Evolutionary conservation across 2,329 filamentous ascomycete species (phyloP).

Genomic region (Fusarium bactridioides): DNA sequence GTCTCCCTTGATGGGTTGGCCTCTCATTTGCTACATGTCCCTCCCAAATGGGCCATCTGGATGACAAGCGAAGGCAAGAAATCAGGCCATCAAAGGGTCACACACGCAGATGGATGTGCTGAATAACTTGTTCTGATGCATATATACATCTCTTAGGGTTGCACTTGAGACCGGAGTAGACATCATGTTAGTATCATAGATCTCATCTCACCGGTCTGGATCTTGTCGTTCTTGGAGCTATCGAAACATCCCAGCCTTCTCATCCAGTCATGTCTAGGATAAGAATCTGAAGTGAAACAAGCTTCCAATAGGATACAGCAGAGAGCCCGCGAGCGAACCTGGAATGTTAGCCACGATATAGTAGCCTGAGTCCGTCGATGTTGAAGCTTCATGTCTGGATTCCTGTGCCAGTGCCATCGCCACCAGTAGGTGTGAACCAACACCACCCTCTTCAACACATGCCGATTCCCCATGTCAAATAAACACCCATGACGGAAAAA

Average conservation of each 20-base stretch:
- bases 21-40: constrained; percentile 10
- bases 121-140: constrained; percentile 23
- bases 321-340: neutral
- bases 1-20: neutral
- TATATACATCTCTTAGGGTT: constrained; percentile 10
- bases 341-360: neutral
- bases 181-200: constrained; percentile 22
- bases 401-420: neutral
- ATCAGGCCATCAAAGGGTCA: constrained; percentile 32
- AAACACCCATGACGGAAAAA: neutral
- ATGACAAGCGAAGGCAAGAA: constrained; percentile 1
- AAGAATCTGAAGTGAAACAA: neutral
- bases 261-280: neutral
- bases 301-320: neutral
- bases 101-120: constrained; percentile 10
- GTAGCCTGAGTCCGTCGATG: neutral
- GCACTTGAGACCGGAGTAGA: constrained; percentile 1
- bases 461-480: neutral
- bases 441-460: constrained; percentile 16
- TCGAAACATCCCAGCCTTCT: neutral
- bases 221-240: neutral
- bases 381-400: constrained; percentile 5
- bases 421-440: constrained; percentile 1
- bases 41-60: constrained; percentile 15
- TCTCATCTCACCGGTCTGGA: constrained; percentile 28